A percentile compares a stretch with the other conserved stretches of the same genome.
Evolutionary conservation across 1,284 basidiomycete genomes (phyloP).

Genomic region (Tetrapyrgos nigripes): DNA sequence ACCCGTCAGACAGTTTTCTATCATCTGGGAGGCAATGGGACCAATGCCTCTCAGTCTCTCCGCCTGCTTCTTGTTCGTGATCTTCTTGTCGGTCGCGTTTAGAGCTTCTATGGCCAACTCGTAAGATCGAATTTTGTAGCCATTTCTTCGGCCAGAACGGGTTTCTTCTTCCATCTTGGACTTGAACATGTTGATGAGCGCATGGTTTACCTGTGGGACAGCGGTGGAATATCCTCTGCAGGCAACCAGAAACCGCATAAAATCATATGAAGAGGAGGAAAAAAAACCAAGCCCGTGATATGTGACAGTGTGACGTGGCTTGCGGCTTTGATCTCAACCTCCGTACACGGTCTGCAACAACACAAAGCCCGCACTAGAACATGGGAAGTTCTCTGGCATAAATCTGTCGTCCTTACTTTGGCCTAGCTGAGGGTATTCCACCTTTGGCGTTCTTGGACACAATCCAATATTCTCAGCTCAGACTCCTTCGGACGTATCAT

Average conservation of each 20-base stretch:
- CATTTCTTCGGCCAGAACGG: not conserved
- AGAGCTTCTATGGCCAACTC: slow-evolving; percentile 51
- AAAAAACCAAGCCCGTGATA: not conserved
- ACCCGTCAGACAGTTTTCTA: not conserved
- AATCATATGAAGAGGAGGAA: not conserved
- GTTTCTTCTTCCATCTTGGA: slow-evolving; percentile 41
- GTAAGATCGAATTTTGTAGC: slow-evolving; percentile 58
- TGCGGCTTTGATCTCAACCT: no score
- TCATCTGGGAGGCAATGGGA: not conserved
- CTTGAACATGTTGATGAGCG: slow-evolving; percentile 48
- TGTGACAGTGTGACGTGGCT: not conserved
- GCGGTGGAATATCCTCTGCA: not conserved
- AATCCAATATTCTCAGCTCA: no score
- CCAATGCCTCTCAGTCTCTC: slow-evolving; percentile 46
- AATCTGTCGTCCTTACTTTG: no score
- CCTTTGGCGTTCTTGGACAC: no score
- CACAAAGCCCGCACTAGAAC: no score
- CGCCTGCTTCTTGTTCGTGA: slow-evolving; percentile 38
- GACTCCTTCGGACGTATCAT: no score
- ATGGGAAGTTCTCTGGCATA: no score
- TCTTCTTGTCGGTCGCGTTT: slow-evolving; percentile 42
- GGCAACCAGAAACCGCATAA: not conserved
- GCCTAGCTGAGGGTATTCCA: no score
- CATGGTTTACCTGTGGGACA: slow-evolving; percentile 37
- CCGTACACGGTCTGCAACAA: no score